Evolutionary conservation across 495 filamentous ascomycete genomes (phyloP), one percentile per base, ranked within the genome.

Genomic region (Daldinia caldariorum): DNA sequence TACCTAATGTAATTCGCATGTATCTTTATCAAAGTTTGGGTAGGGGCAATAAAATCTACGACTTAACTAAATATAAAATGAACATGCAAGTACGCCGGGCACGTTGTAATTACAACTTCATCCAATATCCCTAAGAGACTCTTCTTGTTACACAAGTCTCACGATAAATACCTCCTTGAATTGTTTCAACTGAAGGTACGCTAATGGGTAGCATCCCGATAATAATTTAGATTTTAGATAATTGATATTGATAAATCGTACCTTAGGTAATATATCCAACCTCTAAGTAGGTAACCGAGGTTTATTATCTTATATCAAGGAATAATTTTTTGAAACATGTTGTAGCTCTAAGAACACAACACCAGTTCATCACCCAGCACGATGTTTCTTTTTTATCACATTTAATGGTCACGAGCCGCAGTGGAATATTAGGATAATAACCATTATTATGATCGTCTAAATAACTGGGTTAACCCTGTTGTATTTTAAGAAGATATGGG

Each of bases 11-110:
- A 34, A 38, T 22, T 39, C 32, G 56, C 65, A 60, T 59, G 56
- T 70, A 60, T 59, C 32, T 29, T 50, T n/a, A 38, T 65, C 53
- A 32, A 41, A 45, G 51, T 70, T 62, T n/a, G 3, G 26, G 26
- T 3, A 26, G 26, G 26, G 26, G 26, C 26, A 26, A 3, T 22
- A 20, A 32, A 14, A 18, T 10, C 20, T 26, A 7, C 34, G n/a
- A 13, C 29, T 51, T 51, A 58, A 45, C 9, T 8, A 53, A 53
- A 6, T 5, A 6, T 13, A 53, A 53, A 53, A 53, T 14, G 49
- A 16, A 45, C 2, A 12, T 47, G 16, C 43, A 47, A 20, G 43
- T 16, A 47, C 20, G 8, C 18, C n/a, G 8, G 10, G 20, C 16
- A 47, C 10, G 18, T 47, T 22, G 9, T 22, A 47, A 47, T 47